phyloP scores from a whole-genome alignment of 1,139 yeast species.

The Diutina scorzettiae region DNA sequence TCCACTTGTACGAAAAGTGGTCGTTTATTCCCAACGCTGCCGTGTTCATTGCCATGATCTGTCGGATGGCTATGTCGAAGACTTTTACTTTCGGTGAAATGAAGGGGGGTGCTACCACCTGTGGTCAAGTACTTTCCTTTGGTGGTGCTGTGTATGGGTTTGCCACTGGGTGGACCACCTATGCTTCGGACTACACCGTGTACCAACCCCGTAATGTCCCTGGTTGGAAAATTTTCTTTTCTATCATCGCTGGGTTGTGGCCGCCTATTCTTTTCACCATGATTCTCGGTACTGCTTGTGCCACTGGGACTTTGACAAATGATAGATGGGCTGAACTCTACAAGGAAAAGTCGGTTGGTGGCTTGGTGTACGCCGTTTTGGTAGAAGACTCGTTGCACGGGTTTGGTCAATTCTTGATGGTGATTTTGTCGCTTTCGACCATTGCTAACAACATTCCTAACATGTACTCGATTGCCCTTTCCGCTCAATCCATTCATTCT shows the following conservation, averaged over 20 bases:
- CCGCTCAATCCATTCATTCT: slow-evolving; percentile 77
- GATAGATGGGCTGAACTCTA: slow-evolving; percentile 41
- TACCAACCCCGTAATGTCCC: slow-evolving; percentile 61
- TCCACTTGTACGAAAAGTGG: slow-evolving; percentile 75
- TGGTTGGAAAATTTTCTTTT: slow-evolving; percentile 46
- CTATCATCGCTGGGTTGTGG: slow-evolving; percentile 51
- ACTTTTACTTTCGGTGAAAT: slow-evolving; percentile 37
- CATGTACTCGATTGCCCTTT: slow-evolving; percentile 78
- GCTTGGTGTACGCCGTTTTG: slow-evolving; percentile 65
- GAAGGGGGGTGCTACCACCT: slow-evolving; percentile 46
- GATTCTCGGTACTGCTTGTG: slow-evolving; percentile 82
- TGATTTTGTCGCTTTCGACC: slow-evolving; percentile 68
- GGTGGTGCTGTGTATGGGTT: slow-evolving; percentile 84
- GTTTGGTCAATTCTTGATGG: slow-evolving; percentile 85
- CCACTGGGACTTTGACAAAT: slow-evolving; percentile 43
- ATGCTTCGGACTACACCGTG: slow-evolving; percentile 85
- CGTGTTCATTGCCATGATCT: slow-evolving; percentile 67
- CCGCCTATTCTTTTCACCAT: slow-evolving; percentile 62
- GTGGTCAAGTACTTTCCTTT: slow-evolving; percentile 70
- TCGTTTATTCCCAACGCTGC: slow-evolving; percentile 77
- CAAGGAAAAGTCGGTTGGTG: slow-evolving; percentile 55
- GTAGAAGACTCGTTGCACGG: slow-evolving; percentile 74
- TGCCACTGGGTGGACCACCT: slow-evolving; percentile 93
- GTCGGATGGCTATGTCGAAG: slow-evolving; percentile 44
- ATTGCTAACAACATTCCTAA: slow-evolving; percentile 87